A percentile compares a stretch with the other conserved stretches of the same genome.
These are phyloP conservation scores for Termitomyces sp. DNA, from an alignment of 768 basidiomycete species.

Conservation along the genomic window DNA sequence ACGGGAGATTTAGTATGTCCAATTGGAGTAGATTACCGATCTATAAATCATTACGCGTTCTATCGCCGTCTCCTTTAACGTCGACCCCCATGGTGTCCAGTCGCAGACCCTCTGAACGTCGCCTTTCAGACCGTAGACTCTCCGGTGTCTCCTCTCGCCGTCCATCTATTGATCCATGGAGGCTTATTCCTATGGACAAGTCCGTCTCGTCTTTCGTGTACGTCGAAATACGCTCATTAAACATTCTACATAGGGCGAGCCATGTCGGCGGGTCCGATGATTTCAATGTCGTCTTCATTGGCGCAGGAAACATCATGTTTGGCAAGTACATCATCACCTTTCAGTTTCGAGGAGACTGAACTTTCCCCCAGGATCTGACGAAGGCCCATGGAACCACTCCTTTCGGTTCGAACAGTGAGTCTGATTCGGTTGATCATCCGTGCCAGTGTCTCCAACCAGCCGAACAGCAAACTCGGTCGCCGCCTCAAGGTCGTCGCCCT, in stretches of 20 bases:
- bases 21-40: constrained; percentile 9
- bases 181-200: constrained; percentile 80
- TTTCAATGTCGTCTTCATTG: constrained; percentile 94
- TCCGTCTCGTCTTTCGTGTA: constrained; percentile 19
- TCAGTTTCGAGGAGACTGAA: neutral
- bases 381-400: constrained; percentile 92
- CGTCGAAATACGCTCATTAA: constrained; percentile 10
- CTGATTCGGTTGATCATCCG: constrained; percentile 6
- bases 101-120: constrained; percentile 44
- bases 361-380: constrained; percentile 59
- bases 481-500: constrained; percentile 95
- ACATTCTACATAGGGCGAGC: constrained; percentile 28
- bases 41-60: constrained; percentile 1
- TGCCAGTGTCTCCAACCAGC: constrained; percentile 1
- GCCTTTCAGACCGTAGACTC: constrained; percentile 37
- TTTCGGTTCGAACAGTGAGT: constrained; percentile 84
- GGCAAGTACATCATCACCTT: constrained; percentile 36
- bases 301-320: constrained; percentile 98
- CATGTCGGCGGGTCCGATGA: constrained; percentile 57
- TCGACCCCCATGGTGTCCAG: constrained; percentile 23
- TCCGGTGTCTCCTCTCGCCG: constrained; percentile 52
- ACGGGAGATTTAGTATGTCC: neutral
- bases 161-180: constrained; percentile 72
- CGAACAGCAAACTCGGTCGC: constrained; percentile 79
- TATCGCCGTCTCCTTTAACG: neutral